Percentiles rank a stretch among this genome's conserved stretches.
Conservation (phyloP, 2,329 filamentous ascomycete species). For the Fusarium illudens region DNA sequence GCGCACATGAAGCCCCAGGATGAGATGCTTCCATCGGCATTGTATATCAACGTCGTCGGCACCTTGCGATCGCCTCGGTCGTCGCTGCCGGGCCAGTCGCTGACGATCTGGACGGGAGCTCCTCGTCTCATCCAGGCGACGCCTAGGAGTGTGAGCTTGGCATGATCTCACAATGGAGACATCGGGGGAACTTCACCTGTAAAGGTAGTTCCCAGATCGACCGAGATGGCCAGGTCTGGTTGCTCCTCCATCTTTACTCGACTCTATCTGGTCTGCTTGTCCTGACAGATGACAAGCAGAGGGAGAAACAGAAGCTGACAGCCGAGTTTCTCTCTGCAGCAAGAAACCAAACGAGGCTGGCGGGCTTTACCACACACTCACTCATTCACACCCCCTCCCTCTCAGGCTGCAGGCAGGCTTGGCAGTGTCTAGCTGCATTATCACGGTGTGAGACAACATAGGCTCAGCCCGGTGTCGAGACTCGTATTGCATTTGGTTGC, state of each 20-base stretch:
- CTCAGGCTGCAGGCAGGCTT: neutral
- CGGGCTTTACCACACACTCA: neutral
- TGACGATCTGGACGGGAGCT: conserved; percentile 55
- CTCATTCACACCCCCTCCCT: neutral
- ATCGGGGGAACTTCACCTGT: conserved; percentile 48
- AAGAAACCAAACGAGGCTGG: neutral
- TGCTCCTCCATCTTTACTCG: conserved; percentile 26
- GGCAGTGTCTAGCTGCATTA: neutral
- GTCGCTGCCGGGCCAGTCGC: conserved; percentile 63
- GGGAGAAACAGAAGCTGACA: neutral
- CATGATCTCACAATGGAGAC: neutral
- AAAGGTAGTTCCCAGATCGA: conserved; percentile 58
- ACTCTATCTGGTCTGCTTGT: neutral
- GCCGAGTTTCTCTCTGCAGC: neutral
- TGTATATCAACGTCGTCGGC: conserved; percentile 60
- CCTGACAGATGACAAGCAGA: neutral
- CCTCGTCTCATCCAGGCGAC: conserved; percentile 51
- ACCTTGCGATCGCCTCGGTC: conserved; percentile 64
- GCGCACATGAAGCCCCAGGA: conserved; percentile 64
- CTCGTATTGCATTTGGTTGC: neutral
- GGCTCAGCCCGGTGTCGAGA: conserved; percentile 4
- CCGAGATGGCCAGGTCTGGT: conserved; percentile 53
- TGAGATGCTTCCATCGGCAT: conserved; percentile 50
- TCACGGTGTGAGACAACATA: neutral
- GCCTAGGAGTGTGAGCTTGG: conserved; percentile 34